These are phyloP conservation scores for Ceratopteris richardii DNA, from an alignment of 75 land plant species.

Conservation along the genomic window DNA sequence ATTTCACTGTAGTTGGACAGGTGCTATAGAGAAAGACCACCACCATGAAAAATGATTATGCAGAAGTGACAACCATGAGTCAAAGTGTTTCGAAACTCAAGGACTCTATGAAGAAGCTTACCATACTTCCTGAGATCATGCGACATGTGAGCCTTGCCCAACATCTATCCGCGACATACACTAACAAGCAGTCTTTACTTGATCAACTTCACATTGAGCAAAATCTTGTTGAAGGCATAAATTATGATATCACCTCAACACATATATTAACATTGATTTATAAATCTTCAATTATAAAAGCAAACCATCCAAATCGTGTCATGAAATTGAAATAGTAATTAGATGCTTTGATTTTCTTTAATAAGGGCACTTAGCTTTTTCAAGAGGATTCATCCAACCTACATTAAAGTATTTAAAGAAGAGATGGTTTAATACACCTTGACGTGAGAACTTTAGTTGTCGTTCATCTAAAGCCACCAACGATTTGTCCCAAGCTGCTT, in stretches of 20 bases:
- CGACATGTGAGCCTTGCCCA: constrained; percentile 89
- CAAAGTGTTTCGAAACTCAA: constrained; percentile 84
- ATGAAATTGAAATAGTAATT: too few relatives aligned
- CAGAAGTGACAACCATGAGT: constrained; percentile 57
- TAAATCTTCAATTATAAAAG: too few relatives aligned
- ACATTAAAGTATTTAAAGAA: too few relatives aligned
- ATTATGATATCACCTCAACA: constrained; percentile 83
- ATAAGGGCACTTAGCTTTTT: too few relatives aligned
- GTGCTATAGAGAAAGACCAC: constrained; percentile 88
- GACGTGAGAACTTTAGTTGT: too few relatives aligned
- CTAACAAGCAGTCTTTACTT: constrained; percentile 78
- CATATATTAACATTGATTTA: too few relatives aligned
- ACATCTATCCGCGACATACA: constrained; percentile 57
- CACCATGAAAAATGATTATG: constrained; percentile 88
- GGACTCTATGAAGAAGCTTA: constrained; percentile 92
- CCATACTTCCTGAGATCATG: constrained; percentile 93
- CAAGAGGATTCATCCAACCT: too few relatives aligned
- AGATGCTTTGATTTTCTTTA: too few relatives aligned
- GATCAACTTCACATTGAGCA: constrained; percentile 84
- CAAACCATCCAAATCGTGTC: too few relatives aligned
- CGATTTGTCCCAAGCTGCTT: too few relatives aligned
- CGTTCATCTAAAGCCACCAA: too few relatives aligned
- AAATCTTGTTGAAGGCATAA: constrained; percentile 78
- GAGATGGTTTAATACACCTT: too few relatives aligned
- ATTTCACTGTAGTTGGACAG: constrained; percentile 96